A percentile compares a stretch with the other conserved stretches of the same genome.
These are phyloP conservation scores for Toxoplasma gondii DNA, from an alignment of 169 alveolate species.

Conservation along the genomic window DNA sequence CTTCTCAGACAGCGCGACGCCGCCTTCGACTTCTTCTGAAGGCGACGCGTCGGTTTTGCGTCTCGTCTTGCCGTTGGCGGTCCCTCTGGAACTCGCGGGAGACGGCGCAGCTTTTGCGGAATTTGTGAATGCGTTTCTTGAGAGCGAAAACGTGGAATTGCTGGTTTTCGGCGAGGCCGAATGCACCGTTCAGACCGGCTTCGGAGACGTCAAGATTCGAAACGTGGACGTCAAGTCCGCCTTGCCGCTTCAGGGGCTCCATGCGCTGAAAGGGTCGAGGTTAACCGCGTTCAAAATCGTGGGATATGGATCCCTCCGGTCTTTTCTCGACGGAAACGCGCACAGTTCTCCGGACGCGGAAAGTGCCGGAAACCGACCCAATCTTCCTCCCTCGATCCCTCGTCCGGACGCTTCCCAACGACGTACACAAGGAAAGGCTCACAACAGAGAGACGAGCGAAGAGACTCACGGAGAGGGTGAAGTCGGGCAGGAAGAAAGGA, in stretches of 20 bases:
- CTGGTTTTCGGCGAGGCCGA: not conserved
- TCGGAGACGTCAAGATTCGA: not conserved
- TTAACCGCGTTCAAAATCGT: not conserved
- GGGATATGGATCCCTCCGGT: not conserved
- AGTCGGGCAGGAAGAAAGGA: not conserved
- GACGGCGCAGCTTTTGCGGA: constrained; percentile 13
- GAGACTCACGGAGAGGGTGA: not conserved
- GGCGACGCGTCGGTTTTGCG: constrained; percentile 14
- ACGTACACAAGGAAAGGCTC: too few relatives aligned
- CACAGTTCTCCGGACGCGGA: not conserved
- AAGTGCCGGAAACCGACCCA: too few relatives aligned
- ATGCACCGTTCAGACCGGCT: constrained; percentile 3
- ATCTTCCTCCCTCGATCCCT: too few relatives aligned
- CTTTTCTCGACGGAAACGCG: not conserved
- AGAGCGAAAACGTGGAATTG: not conserved
- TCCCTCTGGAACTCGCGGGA: not conserved
- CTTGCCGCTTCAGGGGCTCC: not conserved
- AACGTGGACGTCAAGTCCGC: not conserved
- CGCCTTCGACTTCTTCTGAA: not conserved
- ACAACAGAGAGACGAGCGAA: too few relatives aligned
- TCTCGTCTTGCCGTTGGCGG: not conserved
- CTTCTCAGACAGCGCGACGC: not conserved
- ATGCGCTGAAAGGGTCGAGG: not conserved
- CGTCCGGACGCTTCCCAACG: too few relatives aligned
- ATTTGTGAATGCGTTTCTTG: not conserved